Conservation (phyloP, 129 eudicot genomes). For the Scalesia atractyloides region DNA sequence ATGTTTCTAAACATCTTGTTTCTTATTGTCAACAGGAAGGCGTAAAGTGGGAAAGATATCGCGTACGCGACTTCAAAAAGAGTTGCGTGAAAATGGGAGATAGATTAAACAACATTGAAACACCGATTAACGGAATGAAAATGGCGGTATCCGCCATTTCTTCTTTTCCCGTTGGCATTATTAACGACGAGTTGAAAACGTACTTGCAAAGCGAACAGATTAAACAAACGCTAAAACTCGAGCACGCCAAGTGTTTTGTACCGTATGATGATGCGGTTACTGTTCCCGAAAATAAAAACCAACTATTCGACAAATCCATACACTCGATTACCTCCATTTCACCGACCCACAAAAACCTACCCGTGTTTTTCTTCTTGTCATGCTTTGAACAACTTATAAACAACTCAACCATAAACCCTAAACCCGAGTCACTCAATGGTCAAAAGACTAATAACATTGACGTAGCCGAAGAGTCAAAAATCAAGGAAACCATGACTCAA, state of each 20-base stretch:
- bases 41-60: conserved; percentile 59
- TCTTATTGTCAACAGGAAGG: conserved; percentile 50
- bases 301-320: conserved; percentile 35
- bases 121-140: conserved; percentile 62
- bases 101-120: conserved; percentile 52
- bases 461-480: conserved; percentile 13
- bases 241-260: conserved; percentile 40
- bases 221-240: conserved; percentile 39
- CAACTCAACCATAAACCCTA: conserved; percentile 32
- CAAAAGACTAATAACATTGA: background rate
- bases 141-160: conserved; percentile 45
- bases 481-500: background rate
- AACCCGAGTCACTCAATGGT: conserved; percentile 9
- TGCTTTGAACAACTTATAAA: conserved; percentile 48
- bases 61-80: conserved; percentile 33
- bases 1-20: background rate
- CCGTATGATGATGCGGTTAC: conserved; percentile 45
- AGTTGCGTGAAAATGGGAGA: conserved; percentile 43
- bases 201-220: conserved; percentile 26
- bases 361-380: conserved; percentile 54
- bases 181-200: conserved; percentile 35
- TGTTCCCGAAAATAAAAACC: conserved; percentile 39
- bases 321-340: conserved; percentile 19
- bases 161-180: conserved; percentile 30
- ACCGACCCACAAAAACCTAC: conserved; percentile 32